Evolutionary conservation across 164 flowering plant species (phyloP), one percentile per base, ranked within the genome.

Genomic region (Magnolia changhungtana): DNA sequence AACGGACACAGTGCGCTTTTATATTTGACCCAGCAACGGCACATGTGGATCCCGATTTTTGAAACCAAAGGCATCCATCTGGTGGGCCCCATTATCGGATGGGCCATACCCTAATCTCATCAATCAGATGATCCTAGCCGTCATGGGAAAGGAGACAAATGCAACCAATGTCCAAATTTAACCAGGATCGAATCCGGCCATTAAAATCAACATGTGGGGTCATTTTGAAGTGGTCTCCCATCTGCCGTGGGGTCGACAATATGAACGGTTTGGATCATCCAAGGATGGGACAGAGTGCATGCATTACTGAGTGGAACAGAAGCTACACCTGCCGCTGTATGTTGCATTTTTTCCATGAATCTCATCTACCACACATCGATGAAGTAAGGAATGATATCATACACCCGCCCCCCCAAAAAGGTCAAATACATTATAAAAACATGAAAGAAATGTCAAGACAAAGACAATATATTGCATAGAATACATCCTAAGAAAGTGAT

Each of bases 401-500:
- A 4, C 69, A 37, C 58, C 63, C 61, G 19, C 67, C 58, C 13
- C 13, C 69, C 37, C 63, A 64, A 24, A 52, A 55, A 74, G 50
- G 73, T 74, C 73, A 73, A 73, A 73, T 73, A 18, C 21, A 78
- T 55, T 78, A 49, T n/a, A 59, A 58, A 69, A 69, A 20, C 4
- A 24, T 65, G 71, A 1, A 31, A 68, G 14, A 55, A 68, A 68
- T 68, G 58, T 65, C 50, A 29, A 14, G 11, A 23, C 64, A 49
- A 37, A 21, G 29, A 66, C 70, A 49, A 20, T 13, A 23, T 68
- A 31, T 50, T 14, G 50, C 8, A 63, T 71, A 63, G n/a, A 58
- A 64, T 63, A 75, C 72, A 8, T 29, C 1, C 18, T 58, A 55
- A 45, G 82, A 80, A 80, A 80, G 65, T n/a, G 73, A 80, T 65